phyloP scores from a whole-genome alignment of 2,329 filamentous ascomycete species.

The Rhynchosporium graminicola region DNA sequence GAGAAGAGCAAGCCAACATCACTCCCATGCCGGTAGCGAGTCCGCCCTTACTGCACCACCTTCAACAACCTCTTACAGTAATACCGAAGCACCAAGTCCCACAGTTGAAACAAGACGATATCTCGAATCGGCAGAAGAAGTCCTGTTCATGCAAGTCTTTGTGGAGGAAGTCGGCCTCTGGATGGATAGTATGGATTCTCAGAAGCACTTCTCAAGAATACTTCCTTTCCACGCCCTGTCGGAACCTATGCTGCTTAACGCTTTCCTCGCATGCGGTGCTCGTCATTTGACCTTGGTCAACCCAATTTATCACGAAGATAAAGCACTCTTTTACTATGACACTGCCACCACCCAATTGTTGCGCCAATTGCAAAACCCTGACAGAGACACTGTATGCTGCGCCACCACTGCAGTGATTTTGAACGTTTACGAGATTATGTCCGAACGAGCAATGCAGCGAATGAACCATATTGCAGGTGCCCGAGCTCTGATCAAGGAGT shows the following conservation, averaged over 20 bases:
- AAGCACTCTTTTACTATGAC: slow-evolving; percentile 81
- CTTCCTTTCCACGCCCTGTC: slow-evolving; percentile 81
- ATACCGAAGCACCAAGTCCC: slow-evolving; percentile 41
- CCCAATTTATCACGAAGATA: slow-evolving; percentile 70
- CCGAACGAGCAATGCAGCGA: slow-evolving; percentile 72
- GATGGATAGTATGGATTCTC: slow-evolving; percentile 89
- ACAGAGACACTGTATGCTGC: slow-evolving; percentile 80
- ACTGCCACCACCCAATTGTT: slow-evolving; percentile 78
- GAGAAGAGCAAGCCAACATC: slow-evolving; percentile 36
- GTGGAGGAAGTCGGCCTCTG: slow-evolving; percentile 86
- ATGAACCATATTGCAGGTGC: slow-evolving; percentile 90
- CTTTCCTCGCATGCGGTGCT: slow-evolving; percentile 84
- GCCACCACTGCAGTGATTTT: slow-evolving; percentile 85
- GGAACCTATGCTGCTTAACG: slow-evolving; percentile 86
- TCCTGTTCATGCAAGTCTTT: slow-evolving; percentile 89
- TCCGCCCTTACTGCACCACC: slow-evolving; percentile 44
- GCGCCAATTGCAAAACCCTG: slow-evolving; percentile 76
- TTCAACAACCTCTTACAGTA: slow-evolving; percentile 41
- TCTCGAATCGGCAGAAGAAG: slow-evolving; percentile 73
- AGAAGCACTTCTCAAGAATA: slow-evolving; percentile 82
- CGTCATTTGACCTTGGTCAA: slow-evolving; percentile 76
- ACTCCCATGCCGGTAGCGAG: slow-evolving; percentile 40
- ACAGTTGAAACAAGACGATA: slow-evolving; percentile 57
- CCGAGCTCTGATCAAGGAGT: slow-evolving; percentile 83
- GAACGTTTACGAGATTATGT: slow-evolving; percentile 94